Percentiles rank a stretch among this genome's conserved stretches.
phyloP scores from a whole-genome alignment of 139 green algal species.

The Volvox africanus region DNA sequence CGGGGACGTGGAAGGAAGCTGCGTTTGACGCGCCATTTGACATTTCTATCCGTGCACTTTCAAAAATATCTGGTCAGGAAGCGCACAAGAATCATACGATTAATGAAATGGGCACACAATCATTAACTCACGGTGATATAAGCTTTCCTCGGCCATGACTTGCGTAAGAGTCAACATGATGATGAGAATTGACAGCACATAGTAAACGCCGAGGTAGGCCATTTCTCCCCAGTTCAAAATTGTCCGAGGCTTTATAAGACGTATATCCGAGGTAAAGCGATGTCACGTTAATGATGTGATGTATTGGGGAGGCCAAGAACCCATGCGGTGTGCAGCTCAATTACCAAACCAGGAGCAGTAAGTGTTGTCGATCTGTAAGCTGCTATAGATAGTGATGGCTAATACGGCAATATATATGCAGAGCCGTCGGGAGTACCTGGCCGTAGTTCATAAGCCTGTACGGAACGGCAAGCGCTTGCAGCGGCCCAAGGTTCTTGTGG shows the following conservation, averaged over 20 bases:
- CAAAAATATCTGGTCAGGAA: not conserved
- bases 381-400: no score
- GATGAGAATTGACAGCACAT: not conserved
- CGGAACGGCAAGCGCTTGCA: not conserved
- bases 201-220: not conserved
- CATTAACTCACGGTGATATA: not conserved
- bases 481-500: no score
- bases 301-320: no score
- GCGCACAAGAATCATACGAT: no score
- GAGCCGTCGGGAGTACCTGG: not conserved
- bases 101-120: not conserved
- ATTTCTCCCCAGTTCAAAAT: no score
- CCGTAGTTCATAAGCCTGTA: not conserved
- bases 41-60: not conserved
- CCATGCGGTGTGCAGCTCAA: no score
- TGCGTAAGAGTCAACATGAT: not conserved
- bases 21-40: not conserved
- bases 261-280: no score
- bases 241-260: no score
- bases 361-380: no score
- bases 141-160: not conserved
- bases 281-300: no score
- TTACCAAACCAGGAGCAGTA: no score
- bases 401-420: no score
- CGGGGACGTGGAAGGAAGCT: not conserved